A percentile compares a stretch with the other conserved stretches of the same genome.
Evolutionary conservation across 2,329 filamentous ascomycete species (phyloP).

Genomic region (Knufia petricola): DNA sequence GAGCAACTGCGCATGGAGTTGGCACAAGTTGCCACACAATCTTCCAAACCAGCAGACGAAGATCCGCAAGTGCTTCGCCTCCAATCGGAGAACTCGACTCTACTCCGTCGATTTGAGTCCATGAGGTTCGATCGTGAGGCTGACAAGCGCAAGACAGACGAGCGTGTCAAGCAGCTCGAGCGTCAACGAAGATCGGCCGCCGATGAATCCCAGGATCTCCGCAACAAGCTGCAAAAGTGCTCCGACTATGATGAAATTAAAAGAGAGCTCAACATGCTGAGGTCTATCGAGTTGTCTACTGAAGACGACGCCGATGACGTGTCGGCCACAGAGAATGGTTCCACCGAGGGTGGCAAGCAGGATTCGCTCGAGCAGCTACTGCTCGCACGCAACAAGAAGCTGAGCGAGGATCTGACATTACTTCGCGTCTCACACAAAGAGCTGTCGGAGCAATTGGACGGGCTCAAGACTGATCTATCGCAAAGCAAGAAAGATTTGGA

Average conservation of each 20-base stretch:
- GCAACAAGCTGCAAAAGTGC: constrained; percentile 75
- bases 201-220: constrained; percentile 71
- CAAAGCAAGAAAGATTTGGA: constrained; percentile 78
- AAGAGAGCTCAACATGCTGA: constrained; percentile 83
- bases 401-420: constrained; percentile 86
- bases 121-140: constrained; percentile 74
- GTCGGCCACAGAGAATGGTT: constrained; percentile 38
- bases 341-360: constrained; percentile 50
- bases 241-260: constrained; percentile 94
- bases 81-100: constrained; percentile 83
- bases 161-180: constrained; percentile 67
- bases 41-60: constrained; percentile 60
- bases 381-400: constrained; percentile 88
- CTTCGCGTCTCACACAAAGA: constrained; percentile 91
- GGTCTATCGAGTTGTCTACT: constrained; percentile 91
- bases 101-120: constrained; percentile 80
- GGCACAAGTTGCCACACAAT: constrained; percentile 71
- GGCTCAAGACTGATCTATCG: constrained; percentile 73
- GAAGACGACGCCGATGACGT: constrained; percentile 61
- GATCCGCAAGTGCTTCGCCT: constrained; percentile 82
- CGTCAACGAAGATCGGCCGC: constrained; percentile 64
- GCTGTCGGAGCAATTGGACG: constrained; percentile 67
- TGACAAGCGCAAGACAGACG: constrained; percentile 65
- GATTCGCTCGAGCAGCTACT: constrained; percentile 86
- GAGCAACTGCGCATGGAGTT: constrained; percentile 86